Base-by-base conservation (phyloP, 2,329 filamentous ascomycete species). In the Diaporthe capsici region DNA sequence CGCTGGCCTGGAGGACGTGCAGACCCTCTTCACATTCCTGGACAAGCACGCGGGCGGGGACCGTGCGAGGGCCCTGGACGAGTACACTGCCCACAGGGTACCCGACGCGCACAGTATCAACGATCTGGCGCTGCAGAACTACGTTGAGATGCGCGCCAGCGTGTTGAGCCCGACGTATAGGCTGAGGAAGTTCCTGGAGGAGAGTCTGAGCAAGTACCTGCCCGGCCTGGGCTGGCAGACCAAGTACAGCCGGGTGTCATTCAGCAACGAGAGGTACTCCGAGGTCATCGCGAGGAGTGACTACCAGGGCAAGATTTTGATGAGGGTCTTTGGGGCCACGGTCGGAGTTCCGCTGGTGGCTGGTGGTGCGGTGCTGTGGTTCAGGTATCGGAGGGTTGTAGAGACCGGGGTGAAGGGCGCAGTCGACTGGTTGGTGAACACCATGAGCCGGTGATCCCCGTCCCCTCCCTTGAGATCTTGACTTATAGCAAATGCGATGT, bases 1-100 rank as follows among this genome's bases (percentile, higher is more conserved):
- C 81, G 94, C 97, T 0, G 97, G 97, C 0, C 91, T 99, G 57
- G 97, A 99, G 85, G 96, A 98, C 80, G 95, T 99, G 17, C 92
- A 94, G 10, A 92, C 98, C 7, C 90, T 99, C 1, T 99, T 98
- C 84, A 91, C 92, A 0, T 88, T 94, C 58, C 88, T 98, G 1
- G 96, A 98, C 84, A 90, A 91, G 79, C 88, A 95, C 78, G 86
- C 88, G 1, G 84, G 83, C 49, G 80, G 85, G 9, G 81, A 84
- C 28, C 76, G 94, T 5, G 92, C 92, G 80, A 90, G 91, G 74
- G 95, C 96, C 0, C 87, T 99, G 44, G 86, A 90, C 17, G 91
- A 93, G 77, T 99, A 98, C 86, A 94, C 94, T 0, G 84, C 87
- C 1, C 86, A 94, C 71, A 93, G 97, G 4, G 91, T 92, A 5